Evolutionary conservation across 2,329 filamentous ascomycete species (phyloP), one percentile per base, ranked within the genome.

Genomic region (Fusarium miscanthi): DNA sequence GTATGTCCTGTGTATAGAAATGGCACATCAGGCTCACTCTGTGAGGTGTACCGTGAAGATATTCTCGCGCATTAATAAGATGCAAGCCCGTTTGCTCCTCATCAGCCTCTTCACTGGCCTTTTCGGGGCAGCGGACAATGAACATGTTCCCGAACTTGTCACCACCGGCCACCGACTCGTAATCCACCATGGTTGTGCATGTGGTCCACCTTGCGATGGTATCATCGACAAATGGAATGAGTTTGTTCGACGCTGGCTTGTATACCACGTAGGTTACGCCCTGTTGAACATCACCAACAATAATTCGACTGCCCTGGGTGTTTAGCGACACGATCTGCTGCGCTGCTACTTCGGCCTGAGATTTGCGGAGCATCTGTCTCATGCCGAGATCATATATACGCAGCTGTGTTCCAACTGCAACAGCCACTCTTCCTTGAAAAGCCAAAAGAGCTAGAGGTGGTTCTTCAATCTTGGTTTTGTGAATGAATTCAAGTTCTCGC

Each of bases 141-240:
- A 94, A 99, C 21, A 99, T 83, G 77, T 99, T 99, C 68, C 96
- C 97, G 74, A 99, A 99, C 80, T 98, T 98, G 84, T 99, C 96
- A 40, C 95, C 95, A 40, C 95, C 96, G 6, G 94, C 95, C 30
- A 93, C 91, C 2, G 96, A 97, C 80, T 99, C 96, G 81, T 99
- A 99, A 82, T 99, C 96, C 4, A 98, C 91, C 94, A 99, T 97
- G 6, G 94, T 89, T 2, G 93, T 92, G 74, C 93, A 93, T 2
- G 94, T 97, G 3, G 94, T 97, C 93, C 95, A 98, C 37, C 96
- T 91, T 56, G 94, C 88, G 68, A 98, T 88, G 11, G 91, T 92
- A 80, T 99, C 96, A 79, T 99, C 96, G 23, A 89, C 93, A 78
- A 99, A 99, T 0, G 95, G 93, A 66, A 99, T 97, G 52, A 99